Base-by-base conservation (phyloP, 805 yeast genomes). In the Ogataea henricii region DNA sequence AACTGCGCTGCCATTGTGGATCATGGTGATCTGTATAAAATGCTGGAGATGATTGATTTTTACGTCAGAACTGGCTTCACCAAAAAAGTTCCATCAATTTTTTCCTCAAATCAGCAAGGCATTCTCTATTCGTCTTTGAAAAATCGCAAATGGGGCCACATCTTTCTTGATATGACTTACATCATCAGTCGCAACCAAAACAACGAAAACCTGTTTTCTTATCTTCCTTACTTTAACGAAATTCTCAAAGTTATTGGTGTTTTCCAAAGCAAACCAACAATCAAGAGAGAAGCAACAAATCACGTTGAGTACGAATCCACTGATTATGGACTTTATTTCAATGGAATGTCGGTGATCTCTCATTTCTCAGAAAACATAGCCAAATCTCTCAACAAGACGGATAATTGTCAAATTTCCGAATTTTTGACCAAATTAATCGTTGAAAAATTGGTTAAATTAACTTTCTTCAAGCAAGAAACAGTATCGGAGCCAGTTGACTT, bases 301-400 rank as follows among this genome's bases (percentile, higher is more conserved):
- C 99, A 92, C 64, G 90, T 92, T 8, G 97, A 91, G 62, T 94
- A 87, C 63, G 99, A 92, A 62, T 83, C 83, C 38, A 88, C 87
- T 26, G 92, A 88, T 43, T 94, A 91, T 73, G 78, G 85, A 1
- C 77, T 82, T 2, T 85, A 76, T 58, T 85, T 85, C 63, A 85
- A 85, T 52, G 81, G 85, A 1, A 65, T 83, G 49, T 83, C 87
- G 45, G 87, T 83, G 3, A 74, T 88, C 0, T 76, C 85, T 8
- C 85, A 85, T 49, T 76, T 82, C 54, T 76, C 79, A 0, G 86
- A 81, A 49, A 70, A 70, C 49, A 68, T 81, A 10, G 77, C 83
- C 0, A 78, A 73, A 48, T 65, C 79, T 4, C 63, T 80, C 7
- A 60, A 63, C 43, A 64, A 61, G 23, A 43, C 65, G 3, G 9